phyloP scores from a whole-genome alignment of 2,329 filamentous ascomycete genomes.

The Botrytis aclada region DNA sequence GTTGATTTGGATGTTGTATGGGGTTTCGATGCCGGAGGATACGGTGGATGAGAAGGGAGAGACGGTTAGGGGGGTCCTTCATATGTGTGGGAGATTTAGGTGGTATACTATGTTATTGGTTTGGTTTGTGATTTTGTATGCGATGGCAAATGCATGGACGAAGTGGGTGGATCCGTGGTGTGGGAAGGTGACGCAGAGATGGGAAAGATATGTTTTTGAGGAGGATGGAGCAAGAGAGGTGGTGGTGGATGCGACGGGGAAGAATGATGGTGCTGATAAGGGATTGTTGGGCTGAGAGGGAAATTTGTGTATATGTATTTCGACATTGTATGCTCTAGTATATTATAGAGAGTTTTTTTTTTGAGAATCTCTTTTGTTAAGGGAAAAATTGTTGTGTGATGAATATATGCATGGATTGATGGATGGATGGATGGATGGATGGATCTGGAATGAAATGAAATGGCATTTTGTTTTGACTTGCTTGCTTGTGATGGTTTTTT shows the following conservation, averaged over 20 bases:
- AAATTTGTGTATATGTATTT: neutral
- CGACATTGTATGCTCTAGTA: neutral
- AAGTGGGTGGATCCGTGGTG: conserved; percentile 53
- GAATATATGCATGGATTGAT: neutral
- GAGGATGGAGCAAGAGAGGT: conserved; percentile 20
- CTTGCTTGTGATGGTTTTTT: too few species aligned
- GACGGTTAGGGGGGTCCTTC: conserved; percentile 37
- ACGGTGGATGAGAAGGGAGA: conserved; percentile 37
- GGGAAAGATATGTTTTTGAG: conserved; percentile 34
- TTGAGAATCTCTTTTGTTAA: neutral
- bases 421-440: neutral
- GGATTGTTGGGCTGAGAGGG: neutral
- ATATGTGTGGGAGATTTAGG: conserved; percentile 40
- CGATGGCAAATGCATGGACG: conserved; percentile 49
- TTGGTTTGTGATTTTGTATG: conserved; percentile 49
- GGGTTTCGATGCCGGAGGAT: conserved; percentile 40
- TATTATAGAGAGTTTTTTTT: neutral
- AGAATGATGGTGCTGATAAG: neutral
- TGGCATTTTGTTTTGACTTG: too few species aligned
- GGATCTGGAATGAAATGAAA: too few species aligned
- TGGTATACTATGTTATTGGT: conserved; percentile 43
- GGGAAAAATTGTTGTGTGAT: neutral
- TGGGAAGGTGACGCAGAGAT: conserved; percentile 43
- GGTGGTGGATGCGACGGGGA: neutral
- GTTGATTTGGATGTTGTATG: conserved; percentile 59